These are phyloP conservation scores for Sporothrix phasma DNA, from an alignment of 2,329 filamentous ascomycete genomes.

Conservation along the genomic window DNA sequence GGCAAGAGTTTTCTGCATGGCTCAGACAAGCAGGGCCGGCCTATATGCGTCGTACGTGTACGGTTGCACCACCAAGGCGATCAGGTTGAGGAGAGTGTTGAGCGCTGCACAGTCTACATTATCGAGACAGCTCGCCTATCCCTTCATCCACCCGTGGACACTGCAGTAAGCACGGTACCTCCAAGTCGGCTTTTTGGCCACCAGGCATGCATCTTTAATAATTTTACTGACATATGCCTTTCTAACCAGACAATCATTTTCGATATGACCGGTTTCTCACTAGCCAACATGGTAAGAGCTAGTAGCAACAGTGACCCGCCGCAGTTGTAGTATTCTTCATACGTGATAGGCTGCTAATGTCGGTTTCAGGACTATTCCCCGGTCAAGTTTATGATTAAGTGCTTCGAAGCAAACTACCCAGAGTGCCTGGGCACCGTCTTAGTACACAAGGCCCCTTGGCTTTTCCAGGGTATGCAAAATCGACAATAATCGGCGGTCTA, in stretches of 20 bases:
- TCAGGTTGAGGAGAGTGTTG: slow-evolving; percentile 70
- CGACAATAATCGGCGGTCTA: neutral
- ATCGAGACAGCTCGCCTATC: slow-evolving; percentile 92
- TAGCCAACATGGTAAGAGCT: slow-evolving; percentile 82
- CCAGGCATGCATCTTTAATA: neutral
- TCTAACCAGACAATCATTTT: slow-evolving; percentile 69
- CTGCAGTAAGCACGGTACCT: slow-evolving; percentile 58
- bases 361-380: slow-evolving; percentile 70
- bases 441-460: slow-evolving; percentile 93
- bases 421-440: slow-evolving; percentile 83
- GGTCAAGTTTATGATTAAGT: slow-evolving; percentile 99
- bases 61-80: slow-evolving; percentile 73
- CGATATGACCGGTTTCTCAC: slow-evolving; percentile 87
- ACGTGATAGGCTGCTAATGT: slow-evolving; percentile 13
- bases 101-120: slow-evolving; percentile 83
- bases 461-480: slow-evolving; percentile 66
- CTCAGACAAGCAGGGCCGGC: slow-evolving; percentile 70
- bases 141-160: slow-evolving; percentile 71
- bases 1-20: slow-evolving; percentile 93
- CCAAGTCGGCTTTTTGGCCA: neutral
- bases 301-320: too few relatives aligned
- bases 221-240: neutral
- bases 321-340: neutral
- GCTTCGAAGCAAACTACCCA: slow-evolving; percentile 97
- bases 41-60: slow-evolving; percentile 77